Base-by-base conservation (phyloP, 352 stramenopile species). In the Blastocystis sp. region DNA sequence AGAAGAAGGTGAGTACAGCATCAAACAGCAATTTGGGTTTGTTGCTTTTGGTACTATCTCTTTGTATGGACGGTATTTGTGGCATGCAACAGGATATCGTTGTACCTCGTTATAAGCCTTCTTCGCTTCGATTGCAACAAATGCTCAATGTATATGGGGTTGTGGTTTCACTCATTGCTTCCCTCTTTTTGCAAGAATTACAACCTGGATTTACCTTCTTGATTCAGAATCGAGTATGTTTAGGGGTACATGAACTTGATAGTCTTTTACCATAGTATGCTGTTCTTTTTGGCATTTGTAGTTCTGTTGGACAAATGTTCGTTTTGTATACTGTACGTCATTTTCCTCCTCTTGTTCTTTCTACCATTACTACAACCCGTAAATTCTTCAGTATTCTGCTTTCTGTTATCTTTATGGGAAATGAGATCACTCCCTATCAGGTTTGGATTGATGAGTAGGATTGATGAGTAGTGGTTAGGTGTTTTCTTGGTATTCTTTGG, bases 301-400 rank as follows among this genome's bases (percentile, higher is more conserved):
- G 92, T 78, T 95, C 96, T 39, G 89, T 98, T 63, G 96, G 96
- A 29, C 96, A 99, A 91, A 97, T 96, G 90, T 98, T 98, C 90
- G 98, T 99, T 92, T 98, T 98, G 93, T 98, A 96, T 88, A 98
- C 95, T 43, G 96, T 99, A 88, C 93, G 96, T 83, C 92, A 96
- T 89, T 98, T 98, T 90, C 96, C 96, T 89, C 94, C 96, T 54
- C 92, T 99, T 51, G 77, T 90, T 27, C 65, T 85, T 89, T 98
- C 95, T 46, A 99, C 96, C 46, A 97, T 99, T 88, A 99, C 97
- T 42, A 99, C 97, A 0, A 99, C 96, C 78, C 92, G 97, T 89
- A 99, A 99, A 91, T 98, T 99, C 90, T 98, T 99, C 89, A 98
- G 94, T 11, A 97, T 99, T 56, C 90, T 99, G 32, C 94, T 98